These are phyloP conservation scores for Tolypocladium ophioglossoides DNA, from an alignment of 2,329 filamentous ascomycete genomes.

Conservation along the genomic window DNA sequence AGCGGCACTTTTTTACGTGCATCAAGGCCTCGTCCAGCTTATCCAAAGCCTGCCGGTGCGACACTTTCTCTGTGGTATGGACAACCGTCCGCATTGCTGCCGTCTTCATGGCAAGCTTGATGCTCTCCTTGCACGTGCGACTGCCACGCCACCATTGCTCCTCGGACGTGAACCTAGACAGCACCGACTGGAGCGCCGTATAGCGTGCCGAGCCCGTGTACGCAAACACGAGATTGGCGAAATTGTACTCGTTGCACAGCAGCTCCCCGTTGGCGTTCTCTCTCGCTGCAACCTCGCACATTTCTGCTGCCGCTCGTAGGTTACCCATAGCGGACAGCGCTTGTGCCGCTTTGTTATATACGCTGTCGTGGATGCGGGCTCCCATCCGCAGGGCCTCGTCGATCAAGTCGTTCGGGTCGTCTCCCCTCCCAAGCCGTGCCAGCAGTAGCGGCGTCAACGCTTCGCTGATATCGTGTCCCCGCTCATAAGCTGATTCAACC, in stretches of 20 bases:
- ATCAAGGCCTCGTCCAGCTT: constrained; percentile 12
- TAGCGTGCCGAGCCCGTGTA: constrained; percentile 23
- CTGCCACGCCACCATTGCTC: constrained; percentile 26
- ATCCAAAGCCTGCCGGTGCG: constrained; percentile 14
- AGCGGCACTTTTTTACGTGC: constrained; percentile 13
- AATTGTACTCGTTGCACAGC: constrained; percentile 26
- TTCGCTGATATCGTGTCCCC: constrained; percentile 30
- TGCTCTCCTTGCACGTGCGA: constrained; percentile 23
- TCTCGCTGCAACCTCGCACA: constrained; percentile 25
- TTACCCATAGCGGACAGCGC: constrained; percentile 18
- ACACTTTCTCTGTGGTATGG: constrained; percentile 1
- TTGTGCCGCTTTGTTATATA: constrained; percentile 25
- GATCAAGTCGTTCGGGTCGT: constrained; percentile 15
- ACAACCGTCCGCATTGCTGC: constrained; percentile 14
- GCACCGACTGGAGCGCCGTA: constrained; percentile 16
- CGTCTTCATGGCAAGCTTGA: constrained; percentile 26
- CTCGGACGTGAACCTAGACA: constrained; percentile 19
- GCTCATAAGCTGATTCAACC: constrained; percentile 25
- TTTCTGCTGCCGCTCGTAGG: constrained; percentile 15
- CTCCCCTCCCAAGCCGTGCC: constrained; percentile 23
- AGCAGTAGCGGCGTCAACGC: constrained; percentile 29
- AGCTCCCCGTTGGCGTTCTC: constrained; percentile 25
- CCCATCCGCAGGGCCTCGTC: constrained; percentile 15
- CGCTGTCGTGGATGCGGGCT: constrained; percentile 20
- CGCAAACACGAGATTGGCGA: constrained; percentile 23